phyloP scores from a whole-genome alignment of 257 asterid genomes.

The Scutellaria baicalensis region DNA sequence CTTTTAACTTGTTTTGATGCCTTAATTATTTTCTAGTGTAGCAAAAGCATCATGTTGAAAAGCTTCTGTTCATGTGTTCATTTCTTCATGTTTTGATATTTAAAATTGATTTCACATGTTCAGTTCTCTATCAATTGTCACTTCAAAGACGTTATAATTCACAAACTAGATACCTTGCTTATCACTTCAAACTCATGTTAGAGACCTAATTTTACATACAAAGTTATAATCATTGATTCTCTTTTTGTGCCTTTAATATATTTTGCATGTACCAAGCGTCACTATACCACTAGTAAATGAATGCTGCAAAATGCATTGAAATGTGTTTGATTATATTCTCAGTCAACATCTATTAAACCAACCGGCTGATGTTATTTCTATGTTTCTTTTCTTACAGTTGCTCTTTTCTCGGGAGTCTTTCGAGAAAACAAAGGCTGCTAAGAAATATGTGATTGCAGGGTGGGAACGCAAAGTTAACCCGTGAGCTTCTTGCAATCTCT shows the following conservation, averaged over 20 bases:
- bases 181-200: not conserved
- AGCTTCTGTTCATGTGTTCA: not conserved
- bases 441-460: conserved; percentile 50
- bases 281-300: too few species aligned
- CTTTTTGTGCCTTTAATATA: not conserved
- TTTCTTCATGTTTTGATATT: too few species aligned
- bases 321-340: not conserved
- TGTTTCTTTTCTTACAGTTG: conserved; percentile 26
- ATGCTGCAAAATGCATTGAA: not conserved
- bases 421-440: conserved; percentile 52
- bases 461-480: conserved; percentile 67
- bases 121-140: too few species aligned
- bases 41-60: not conserved
- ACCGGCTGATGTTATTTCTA: not conserved
- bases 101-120: too few species aligned
- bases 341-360: not conserved
- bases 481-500: conserved; percentile 17
- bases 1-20: not conserved
- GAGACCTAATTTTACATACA: not conserved
- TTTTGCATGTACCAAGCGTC: too few species aligned
- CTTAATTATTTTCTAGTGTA: not conserved
- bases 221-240: not conserved
- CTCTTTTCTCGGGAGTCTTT: conserved; percentile 49
- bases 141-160: too few species aligned
- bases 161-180: too few species aligned